Base-by-base conservation (phyloP, 768 basidiomycete species). In the Thelephora ganbajun region DNA sequence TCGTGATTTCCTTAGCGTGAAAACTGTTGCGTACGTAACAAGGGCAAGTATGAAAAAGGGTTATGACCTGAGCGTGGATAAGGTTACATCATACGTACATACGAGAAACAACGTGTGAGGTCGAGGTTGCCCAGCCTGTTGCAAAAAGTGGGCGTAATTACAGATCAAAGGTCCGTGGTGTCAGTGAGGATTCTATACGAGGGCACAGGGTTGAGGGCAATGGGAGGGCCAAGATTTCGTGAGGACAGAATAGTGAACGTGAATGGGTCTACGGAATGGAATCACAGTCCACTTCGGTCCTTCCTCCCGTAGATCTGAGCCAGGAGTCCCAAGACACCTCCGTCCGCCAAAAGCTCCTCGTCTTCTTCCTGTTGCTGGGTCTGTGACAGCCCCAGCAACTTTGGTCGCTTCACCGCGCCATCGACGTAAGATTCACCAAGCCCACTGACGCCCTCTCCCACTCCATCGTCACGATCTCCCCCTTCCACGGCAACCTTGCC, bases 231-330 rank as follows among this genome's bases (percentile, higher is more conserved):
- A 30, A 9, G 26, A 30, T 4, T 30, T 30, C 26, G 26, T 30
- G 26, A 30, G 4, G 26, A 4, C 26, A 30, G 9, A 30, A 30
- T 4, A 30, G 26, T 4, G 26, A 9, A 41, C 14, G 39, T 16
- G 22, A 41, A 41, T 41, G 39, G 12, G 22, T 41, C 3, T 41
- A 41, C 14, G 12, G 16, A 14, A 16, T 9, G 7, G 18, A 4
- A 41, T 41, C 22, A 16, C 11, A 16, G 14, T 4, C 39, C 22
- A 41, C 9, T 18, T 41, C 12, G 53, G 14, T 48, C 76, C 51
- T 67, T 70, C 54, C 73, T 69, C 42, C 74, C 78, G 62, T 93
- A 90, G 45, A 96, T 92, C 68, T 93, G 83, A 37, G 87, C 83
- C 56, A 96, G 60, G 52, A 96, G 58, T 18, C 86, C 88, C 51